Percentiles rank a stretch among this genome's conserved stretches.
Conservation (phyloP, 225 moss, liverwort and hornwort species). For the Rhytidiadelphus loreus region DNA sequence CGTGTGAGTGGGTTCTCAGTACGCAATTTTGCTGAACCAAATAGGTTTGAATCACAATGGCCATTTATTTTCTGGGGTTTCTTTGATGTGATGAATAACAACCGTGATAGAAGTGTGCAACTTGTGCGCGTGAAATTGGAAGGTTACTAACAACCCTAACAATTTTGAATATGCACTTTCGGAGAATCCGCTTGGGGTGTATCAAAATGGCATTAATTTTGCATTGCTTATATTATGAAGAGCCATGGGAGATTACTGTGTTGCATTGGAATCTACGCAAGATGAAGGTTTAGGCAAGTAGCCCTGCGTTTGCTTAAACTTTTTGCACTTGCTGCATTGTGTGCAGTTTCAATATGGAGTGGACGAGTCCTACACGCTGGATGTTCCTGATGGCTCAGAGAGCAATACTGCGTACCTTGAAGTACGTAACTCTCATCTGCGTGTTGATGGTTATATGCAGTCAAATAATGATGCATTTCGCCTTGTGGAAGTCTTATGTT, state of each 20-base stretch:
- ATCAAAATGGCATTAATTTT: neutral
- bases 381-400: slow-evolving; percentile 18
- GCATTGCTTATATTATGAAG: neutral
- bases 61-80: no score
- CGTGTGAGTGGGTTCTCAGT: neutral
- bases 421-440: neutral
- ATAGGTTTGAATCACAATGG: neutral
- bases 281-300: neutral
- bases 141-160: neutral
- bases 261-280: neutral
- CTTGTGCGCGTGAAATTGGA: neutral
- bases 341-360: slow-evolving; percentile 39
- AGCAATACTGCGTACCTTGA: slow-evolving; percentile 11
- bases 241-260: neutral
- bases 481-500: neutral
- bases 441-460: neutral
- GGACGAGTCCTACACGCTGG: slow-evolving; percentile 45
- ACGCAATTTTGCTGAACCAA: neutral
- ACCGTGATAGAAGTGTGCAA: neutral
- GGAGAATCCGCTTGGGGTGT: neutral
- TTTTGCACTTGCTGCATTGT: neutral
- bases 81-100: neutral
- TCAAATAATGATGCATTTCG: neutral
- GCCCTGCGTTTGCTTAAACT: neutral
- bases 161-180: neutral